These are phyloP conservation scores for Taxillus chinensis DNA, from an alignment of 164 flowering plant genomes.

Conservation along the genomic window DNA sequence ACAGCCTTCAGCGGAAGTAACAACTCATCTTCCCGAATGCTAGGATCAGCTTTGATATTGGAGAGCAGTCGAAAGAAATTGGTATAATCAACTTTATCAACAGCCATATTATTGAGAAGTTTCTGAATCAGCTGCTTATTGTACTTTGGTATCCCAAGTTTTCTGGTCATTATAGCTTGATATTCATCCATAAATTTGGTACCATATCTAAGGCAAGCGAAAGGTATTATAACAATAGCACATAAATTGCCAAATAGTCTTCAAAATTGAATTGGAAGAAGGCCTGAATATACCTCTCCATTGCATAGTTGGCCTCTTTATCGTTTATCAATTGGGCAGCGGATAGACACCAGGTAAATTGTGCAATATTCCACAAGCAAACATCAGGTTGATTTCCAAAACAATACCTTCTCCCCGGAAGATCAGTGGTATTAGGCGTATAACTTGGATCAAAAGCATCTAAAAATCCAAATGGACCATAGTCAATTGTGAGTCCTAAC, in stretches of 20 bases:
- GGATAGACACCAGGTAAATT: conserved; percentile 60
- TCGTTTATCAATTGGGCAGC: conserved; percentile 71
- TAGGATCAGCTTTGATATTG: conserved; percentile 66
- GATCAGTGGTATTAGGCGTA: conserved; percentile 98
- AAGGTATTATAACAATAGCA: background rate
- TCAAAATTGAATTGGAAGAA: background rate
- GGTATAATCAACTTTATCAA: conserved; percentile 92
- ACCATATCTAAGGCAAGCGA: conserved; percentile 64
- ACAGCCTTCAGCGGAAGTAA: conserved; percentile 82
- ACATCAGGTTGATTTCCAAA: conserved; percentile 98
- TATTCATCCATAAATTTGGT: conserved; percentile 96
- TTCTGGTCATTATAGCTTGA: conserved; percentile 87
- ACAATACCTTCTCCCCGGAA: conserved; percentile 97
- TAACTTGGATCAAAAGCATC: conserved; percentile 98
- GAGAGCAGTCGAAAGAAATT: conserved; percentile 90
- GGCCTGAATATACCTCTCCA: conserved; percentile 74
- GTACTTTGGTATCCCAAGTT: conserved; percentile 82
- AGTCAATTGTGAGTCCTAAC: conserved; percentile 93
- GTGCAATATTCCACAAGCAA: conserved; percentile 93
- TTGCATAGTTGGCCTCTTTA: conserved; percentile 86
- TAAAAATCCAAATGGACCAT: conserved; percentile 96
- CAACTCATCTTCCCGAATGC: conserved; percentile 54
- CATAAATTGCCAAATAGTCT: background rate
- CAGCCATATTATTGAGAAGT: conserved; percentile 79
- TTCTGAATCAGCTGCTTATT: conserved; percentile 80